A percentile compares a stretch with the other conserved stretches of the same genome.
Evolutionary conservation across 257 asterid genomes (phyloP).

Genomic region (Prunella vulgaris): DNA sequence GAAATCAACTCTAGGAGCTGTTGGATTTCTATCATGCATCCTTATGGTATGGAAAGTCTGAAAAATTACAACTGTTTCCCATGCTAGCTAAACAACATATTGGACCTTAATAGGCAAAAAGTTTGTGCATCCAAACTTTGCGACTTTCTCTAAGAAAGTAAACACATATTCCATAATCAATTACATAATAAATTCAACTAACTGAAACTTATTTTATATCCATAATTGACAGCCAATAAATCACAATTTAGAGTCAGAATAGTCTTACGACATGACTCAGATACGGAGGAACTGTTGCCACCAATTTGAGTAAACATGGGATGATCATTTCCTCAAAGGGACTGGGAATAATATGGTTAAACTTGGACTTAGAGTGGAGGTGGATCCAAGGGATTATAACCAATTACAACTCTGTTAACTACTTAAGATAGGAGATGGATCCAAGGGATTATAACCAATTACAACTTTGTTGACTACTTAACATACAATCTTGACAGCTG

Average conservation of each 20-base stretch:
- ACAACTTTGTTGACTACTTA: constrained; percentile 4
- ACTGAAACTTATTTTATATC: not conserved
- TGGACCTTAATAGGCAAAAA: not conserved
- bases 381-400: constrained; percentile 6
- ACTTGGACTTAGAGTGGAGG: not conserved
- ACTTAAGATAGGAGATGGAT: not conserved
- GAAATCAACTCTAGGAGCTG: not conserved
- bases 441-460: constrained; percentile 9
- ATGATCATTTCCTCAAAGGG: not conserved
- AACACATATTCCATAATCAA: not conserved
- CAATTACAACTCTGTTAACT: constrained; percentile 1
- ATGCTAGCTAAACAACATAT: not conserved
- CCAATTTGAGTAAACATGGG: constrained; percentile 2
- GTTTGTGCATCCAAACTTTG: not conserved
- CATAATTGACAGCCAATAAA: not conserved
- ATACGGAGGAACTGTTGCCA: not conserved
- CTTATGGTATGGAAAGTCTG: not conserved
- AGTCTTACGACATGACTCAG: not conserved
- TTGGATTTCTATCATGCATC: not conserved
- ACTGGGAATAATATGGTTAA: not conserved
- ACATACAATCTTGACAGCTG: not conserved
- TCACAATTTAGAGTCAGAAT: not conserved
- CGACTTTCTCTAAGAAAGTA: not conserved
- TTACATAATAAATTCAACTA: not conserved
- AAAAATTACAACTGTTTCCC: not conserved